phyloP scores from a whole-genome alignment of 2,329 filamentous ascomycete genomes.

The Alternaria hordeiaustralica region DNA sequence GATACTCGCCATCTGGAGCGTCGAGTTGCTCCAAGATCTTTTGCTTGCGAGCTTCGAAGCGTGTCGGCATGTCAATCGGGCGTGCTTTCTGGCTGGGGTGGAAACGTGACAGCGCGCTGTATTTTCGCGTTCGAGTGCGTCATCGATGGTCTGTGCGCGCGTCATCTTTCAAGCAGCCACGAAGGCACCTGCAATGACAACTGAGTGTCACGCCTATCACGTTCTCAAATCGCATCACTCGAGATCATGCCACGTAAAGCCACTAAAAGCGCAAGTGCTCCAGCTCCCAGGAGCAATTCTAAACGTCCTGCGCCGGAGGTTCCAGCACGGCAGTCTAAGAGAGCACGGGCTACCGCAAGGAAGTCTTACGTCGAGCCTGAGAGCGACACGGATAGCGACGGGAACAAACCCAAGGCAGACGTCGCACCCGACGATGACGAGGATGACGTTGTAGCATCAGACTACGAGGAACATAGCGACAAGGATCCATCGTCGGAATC shows the following conservation, averaged over 20 bases:
- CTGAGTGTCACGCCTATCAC: not conserved
- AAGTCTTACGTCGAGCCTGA: constrained; percentile 45
- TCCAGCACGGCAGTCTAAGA: constrained; percentile 44
- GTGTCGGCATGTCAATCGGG: constrained; percentile 31
- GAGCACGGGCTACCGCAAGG: constrained; percentile 41
- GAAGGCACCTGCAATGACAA: constrained; percentile 5
- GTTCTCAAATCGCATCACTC: not conserved
- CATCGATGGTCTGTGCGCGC: constrained; percentile 27
- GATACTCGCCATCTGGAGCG: constrained; percentile 73
- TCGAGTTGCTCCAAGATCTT: constrained; percentile 75
- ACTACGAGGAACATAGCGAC: constrained; percentile 51
- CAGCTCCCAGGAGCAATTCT: constrained; percentile 38
- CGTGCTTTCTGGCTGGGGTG: not conserved
- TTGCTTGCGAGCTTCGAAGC: constrained; percentile 65
- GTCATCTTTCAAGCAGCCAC: constrained; percentile 13
- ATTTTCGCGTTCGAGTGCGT: constrained; percentile 29
- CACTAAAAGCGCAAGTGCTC: constrained; percentile 18
- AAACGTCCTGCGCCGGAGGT: constrained; percentile 45
- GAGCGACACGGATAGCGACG: constrained; percentile 24
- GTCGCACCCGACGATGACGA: constrained; percentile 41
- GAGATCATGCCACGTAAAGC: constrained; percentile 41
- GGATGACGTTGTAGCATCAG: constrained; percentile 45
- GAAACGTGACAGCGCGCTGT: constrained; percentile 30
- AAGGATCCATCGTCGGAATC: constrained; percentile 36
- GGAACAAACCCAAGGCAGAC: constrained; percentile 24